Evolutionary conservation across 139 green algal species (phyloP).

Genomic region (Choricystis sp.): DNA sequence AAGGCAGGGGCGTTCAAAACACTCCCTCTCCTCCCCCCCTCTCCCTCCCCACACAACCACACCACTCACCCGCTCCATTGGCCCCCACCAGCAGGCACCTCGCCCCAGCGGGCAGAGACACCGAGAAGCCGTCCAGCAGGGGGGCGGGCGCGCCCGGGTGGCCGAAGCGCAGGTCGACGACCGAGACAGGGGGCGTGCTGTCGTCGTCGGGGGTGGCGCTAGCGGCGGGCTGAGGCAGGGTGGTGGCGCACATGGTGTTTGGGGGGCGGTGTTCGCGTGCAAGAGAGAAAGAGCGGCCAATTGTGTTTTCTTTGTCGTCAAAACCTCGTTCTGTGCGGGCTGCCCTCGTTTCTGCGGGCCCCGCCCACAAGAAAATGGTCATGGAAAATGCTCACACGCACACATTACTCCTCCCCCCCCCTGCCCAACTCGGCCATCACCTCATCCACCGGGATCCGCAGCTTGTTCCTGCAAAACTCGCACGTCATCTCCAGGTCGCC

Average conservation of each 20-base stretch:
- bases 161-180: not conserved
- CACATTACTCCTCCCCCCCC: too few species aligned
- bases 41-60: not conserved
- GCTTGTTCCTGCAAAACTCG: constrained; percentile 47
- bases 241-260: too few species aligned
- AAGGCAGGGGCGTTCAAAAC: not conserved
- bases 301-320: too few species aligned
- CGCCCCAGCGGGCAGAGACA: constrained; percentile 52
- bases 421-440: constrained; percentile 12
- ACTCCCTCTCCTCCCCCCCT: not conserved
- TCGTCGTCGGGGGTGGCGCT: too few species aligned
- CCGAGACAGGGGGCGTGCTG: too few species aligned
- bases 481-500: constrained; percentile 62
- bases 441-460: constrained; percentile 37
- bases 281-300: too few species aligned
- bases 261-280: too few species aligned
- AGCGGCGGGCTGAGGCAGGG: too few species aligned
- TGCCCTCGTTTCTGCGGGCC: too few species aligned
- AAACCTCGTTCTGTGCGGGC: too few species aligned
- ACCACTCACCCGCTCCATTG: constrained; percentile 65
- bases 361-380: too few species aligned
- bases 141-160: not conserved
- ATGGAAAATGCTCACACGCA: too few species aligned
- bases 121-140: constrained; percentile 27
- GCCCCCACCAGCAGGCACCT: constrained; percentile 80